Evolutionary conservation across 148 eudicot species (phyloP), one percentile per base, ranked within the genome.

Genomic region (Talinum fruticosum): DNA sequence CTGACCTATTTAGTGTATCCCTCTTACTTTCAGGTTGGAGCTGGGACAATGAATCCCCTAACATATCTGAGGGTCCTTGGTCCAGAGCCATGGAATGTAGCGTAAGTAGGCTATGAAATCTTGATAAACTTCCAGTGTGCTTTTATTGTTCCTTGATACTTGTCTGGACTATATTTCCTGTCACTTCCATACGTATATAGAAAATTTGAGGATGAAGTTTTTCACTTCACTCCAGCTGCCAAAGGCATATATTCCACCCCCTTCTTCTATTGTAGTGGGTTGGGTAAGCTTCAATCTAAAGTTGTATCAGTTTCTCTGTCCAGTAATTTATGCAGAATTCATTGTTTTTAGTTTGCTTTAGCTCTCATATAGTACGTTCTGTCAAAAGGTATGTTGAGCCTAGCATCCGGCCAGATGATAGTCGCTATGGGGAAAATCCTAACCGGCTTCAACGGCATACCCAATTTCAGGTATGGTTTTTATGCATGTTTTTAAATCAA

Each of bases 21-120:
- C 74, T 37, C 35, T 61, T 44, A 59, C 84, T 83, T 77, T 59
- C 87, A 96, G 99, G 99, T 96, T 81, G 99, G 99, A 88, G 99
- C 99, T 69, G 99, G 99, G 81, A 96, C 99, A 49, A 93, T 96
- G 99, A 96, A 96, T 88, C 99, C 99, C 76, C 89, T 91, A 72
- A 96, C 99, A 34, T 96, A 90, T 83, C 79, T 96, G 74, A 86
- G 99, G 83, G 99, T 96, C 75, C 98, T 96, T 77, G 99, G 99
- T 75, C 99, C 99, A 64, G 98, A 96, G 83, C 99, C 99, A 71
- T 93, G 99, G 99, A 96, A 93, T 91, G 99, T 96, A 72, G 99
- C 99, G 97, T 96, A 91, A 93, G 99, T 89, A 77, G 79, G 69
- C 82, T 76, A 7, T 28, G 18, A 12, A 62, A 28, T 62, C 78